Percentiles rank a stretch among this genome's conserved stretches.
These are phyloP conservation scores for Mucor mucedo DNA, from an alignment of 371 early-diverging fungal species.

Conservation along the genomic window DNA sequence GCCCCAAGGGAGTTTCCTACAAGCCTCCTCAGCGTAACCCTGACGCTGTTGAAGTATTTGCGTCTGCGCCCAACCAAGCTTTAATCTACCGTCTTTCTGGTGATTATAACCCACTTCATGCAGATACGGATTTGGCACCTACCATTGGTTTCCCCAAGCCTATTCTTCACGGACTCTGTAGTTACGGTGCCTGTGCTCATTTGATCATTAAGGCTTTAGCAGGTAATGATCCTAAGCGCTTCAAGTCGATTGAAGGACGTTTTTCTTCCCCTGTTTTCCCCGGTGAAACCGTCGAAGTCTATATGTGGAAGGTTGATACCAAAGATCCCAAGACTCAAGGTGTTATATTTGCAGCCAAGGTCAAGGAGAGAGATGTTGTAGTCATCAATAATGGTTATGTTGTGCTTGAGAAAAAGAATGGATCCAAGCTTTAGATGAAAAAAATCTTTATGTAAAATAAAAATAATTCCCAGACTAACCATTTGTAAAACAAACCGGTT, in stretches of 20 bases:
- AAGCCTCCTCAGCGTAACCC: conserved; percentile 64
- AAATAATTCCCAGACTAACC: neutral
- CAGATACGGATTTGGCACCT: conserved; percentile 67
- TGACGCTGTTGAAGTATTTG: conserved; percentile 59
- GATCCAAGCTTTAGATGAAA: conserved; percentile 44
- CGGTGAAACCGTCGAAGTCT: conserved; percentile 70
- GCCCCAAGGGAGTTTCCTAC: conserved; percentile 56
- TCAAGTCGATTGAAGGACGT: conserved; percentile 69
- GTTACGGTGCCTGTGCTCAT: conserved; percentile 68
- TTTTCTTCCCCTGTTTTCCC: conserved; percentile 79
- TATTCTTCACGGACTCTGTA: conserved; percentile 77
- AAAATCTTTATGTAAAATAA: conserved; percentile 5
- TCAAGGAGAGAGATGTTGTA: conserved; percentile 53
- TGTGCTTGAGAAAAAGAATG: conserved; percentile 35
- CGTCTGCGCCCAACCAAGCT: conserved; percentile 62
- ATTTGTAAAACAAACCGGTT: too few relatives aligned
- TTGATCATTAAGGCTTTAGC: conserved; percentile 64
- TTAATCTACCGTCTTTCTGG: conserved; percentile 75
- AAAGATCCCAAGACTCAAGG: conserved; percentile 47
- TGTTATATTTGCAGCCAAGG: conserved; percentile 59
- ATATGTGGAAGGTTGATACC: conserved; percentile 72
- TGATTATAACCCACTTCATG: conserved; percentile 78
- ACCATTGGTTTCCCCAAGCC: conserved; percentile 72
- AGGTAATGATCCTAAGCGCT: conserved; percentile 56
- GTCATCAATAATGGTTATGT: conserved; percentile 59